phyloP scores from a whole-genome alignment of 1,284 basidiomycete genomes.

The Leccinum subrobustum region DNA sequence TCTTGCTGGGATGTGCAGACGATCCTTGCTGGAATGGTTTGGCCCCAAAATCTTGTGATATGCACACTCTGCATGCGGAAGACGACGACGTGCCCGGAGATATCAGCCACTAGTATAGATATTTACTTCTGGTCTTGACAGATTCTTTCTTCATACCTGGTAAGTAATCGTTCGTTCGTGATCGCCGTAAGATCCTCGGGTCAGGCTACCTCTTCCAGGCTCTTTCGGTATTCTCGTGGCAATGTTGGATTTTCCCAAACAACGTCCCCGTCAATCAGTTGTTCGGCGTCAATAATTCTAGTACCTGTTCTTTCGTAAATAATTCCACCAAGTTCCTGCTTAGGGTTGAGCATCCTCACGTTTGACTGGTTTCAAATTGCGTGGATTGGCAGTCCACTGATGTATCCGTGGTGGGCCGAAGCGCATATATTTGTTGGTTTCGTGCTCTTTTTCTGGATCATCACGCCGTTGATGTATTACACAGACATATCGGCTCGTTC shows the following conservation, averaged over 20 bases:
- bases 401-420: constrained; percentile 97
- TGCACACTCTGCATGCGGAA: constrained; percentile 95
- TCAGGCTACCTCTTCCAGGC: constrained; percentile 85
- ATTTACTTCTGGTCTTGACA: constrained; percentile 67
- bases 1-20: constrained; percentile 82
- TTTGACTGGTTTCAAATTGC: constrained; percentile 95
- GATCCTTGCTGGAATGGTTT: constrained; percentile 95
- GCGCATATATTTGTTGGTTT: constrained; percentile 89
- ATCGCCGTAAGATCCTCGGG: background rate
- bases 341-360: constrained; percentile 89
- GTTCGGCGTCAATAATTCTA: constrained; percentile 64
- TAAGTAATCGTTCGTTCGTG: constrained; percentile 32
- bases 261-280: constrained; percentile 87
- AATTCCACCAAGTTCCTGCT: constrained; percentile 48
- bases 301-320: too few relatives aligned
- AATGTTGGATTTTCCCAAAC: constrained; percentile 91
- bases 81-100: constrained; percentile 72
- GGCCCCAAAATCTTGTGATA: constrained; percentile 92
- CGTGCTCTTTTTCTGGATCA: constrained; percentile 88
- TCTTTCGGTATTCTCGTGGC: constrained; percentile 84
- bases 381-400: constrained; percentile 90
- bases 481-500: constrained; percentile 60
- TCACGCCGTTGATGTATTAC: constrained; percentile 89
- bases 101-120: constrained; percentile 70
- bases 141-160: constrained; percentile 90